Conservation (phyloP, 768 basidiomycete genomes). For the Mycena alexandri region DNA sequence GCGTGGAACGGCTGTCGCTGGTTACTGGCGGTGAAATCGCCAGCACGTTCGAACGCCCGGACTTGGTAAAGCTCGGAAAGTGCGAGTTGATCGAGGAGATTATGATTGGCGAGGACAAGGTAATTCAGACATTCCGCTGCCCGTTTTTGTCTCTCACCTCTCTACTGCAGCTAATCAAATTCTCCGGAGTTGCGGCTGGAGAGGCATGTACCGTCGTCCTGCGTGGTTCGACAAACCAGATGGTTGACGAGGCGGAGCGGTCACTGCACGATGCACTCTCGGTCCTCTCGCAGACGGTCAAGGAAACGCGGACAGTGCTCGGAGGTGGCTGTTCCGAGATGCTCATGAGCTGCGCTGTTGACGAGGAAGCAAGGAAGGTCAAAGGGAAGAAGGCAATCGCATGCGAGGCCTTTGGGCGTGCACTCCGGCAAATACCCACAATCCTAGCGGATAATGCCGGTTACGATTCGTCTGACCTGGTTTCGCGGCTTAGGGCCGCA, state of each 20-base stretch:
- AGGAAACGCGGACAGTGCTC: conserved; percentile 93
- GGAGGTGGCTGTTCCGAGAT: conserved; percentile 99
- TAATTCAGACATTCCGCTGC: conserved; percentile 46
- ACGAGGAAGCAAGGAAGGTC: conserved; percentile 85
- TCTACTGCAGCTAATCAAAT: conserved; percentile 90
- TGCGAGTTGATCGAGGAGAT: conserved; percentile 98
- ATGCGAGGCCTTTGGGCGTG: conserved; percentile 90
- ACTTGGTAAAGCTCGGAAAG: conserved; percentile 90
- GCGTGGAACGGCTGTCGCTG: conserved; percentile 94
- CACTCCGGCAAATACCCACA: conserved; percentile 94
- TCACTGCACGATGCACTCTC: conserved; percentile 98
- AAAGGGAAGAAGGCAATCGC: conserved; percentile 97
- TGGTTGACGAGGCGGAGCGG: conserved; percentile 99
- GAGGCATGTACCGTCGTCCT: conserved; percentile 98
- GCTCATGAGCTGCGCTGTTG: conserved; percentile 96
- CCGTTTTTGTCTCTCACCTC: not conserved
- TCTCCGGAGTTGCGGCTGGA: conserved; percentile 98
- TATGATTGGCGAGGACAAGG: conserved; percentile 99
- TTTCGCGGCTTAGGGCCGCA: conserved; percentile 88
- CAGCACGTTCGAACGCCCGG: conserved; percentile 93
- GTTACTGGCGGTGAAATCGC: conserved; percentile 99
- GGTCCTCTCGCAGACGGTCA: conserved; percentile 96
- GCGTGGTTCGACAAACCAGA: conserved; percentile 96
- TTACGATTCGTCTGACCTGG: conserved; percentile 96
- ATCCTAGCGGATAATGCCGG: conserved; percentile 98